Percentiles rank a stretch among this genome's conserved stretches.
Evolutionary conservation across 169 alveolate genomes (phyloP).

Genomic region (Cryptosporidium parvum): DNA sequence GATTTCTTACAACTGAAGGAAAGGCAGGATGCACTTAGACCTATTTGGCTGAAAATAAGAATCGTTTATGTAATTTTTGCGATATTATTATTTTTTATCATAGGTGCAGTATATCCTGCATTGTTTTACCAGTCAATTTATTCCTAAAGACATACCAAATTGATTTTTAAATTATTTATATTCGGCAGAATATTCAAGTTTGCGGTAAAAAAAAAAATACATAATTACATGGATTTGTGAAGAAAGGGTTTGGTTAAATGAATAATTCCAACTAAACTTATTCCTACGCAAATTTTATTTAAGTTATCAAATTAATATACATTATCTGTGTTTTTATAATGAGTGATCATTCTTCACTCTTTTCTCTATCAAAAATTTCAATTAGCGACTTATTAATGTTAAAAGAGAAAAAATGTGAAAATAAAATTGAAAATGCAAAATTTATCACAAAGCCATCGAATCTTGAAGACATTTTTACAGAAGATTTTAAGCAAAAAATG

Average conservation of each 20-base stretch:
- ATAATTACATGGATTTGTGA: neutral
- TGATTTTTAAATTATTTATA: neutral
- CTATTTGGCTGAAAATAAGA: conserved; percentile 59
- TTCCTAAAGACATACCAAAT: neutral
- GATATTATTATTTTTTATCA: conserved; percentile 28
- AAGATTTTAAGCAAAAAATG: neutral
- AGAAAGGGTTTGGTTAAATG: neutral
- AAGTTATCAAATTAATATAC: neutral
- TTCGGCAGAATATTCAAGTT: neutral
- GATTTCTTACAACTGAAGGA: conserved; percentile 81
- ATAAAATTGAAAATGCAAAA: neutral
- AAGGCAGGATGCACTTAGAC: conserved; percentile 50
- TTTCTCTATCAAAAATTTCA: conserved; percentile 44
- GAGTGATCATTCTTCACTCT: neutral
- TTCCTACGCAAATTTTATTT: neutral
- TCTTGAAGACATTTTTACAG: neutral
- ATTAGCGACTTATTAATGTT: conserved; percentile 3
- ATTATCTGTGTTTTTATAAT: neutral
- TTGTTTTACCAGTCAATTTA: conserved; percentile 50
- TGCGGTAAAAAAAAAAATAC: neutral
- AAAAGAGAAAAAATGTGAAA: conserved; percentile 7
- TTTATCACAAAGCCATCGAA: neutral
- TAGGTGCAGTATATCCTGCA: conserved; percentile 75
- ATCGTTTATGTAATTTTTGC: conserved; percentile 46
- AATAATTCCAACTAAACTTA: neutral